Evolutionary conservation across 257 asterid genomes (phyloP).

Genomic region (Voacanga thouarsii): DNA sequence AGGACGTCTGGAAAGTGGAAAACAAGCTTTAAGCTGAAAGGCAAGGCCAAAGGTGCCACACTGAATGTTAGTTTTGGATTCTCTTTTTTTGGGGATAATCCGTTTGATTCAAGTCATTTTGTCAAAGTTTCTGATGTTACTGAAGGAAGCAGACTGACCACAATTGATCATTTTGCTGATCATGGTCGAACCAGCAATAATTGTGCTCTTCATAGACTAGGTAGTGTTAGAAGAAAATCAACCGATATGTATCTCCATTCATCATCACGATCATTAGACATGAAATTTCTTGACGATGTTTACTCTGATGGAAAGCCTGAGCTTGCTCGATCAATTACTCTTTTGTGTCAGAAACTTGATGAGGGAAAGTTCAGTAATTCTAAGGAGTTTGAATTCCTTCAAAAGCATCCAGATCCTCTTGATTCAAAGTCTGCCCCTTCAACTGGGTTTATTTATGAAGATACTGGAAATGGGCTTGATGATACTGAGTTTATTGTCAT

Average conservation of each 20-base stretch:
- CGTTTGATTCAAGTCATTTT: slow-evolving; percentile 45
- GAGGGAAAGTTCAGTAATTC: slow-evolving; percentile 36
- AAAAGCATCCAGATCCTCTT: slow-evolving; percentile 23
- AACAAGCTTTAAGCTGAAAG: slow-evolving; percentile 79
- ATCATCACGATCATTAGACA: slow-evolving; percentile 32
- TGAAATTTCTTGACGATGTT: slow-evolving; percentile 34
- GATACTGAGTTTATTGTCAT: slow-evolving; percentile 28
- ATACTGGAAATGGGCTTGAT: slow-evolving; percentile 29
- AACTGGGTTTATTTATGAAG: slow-evolving; percentile 24
- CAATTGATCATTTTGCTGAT: slow-evolving; percentile 27
- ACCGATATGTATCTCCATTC: slow-evolving; percentile 23
- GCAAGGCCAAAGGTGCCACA: slow-evolving; percentile 73
- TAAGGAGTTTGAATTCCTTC: slow-evolving; percentile 21
- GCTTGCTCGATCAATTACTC: slow-evolving; percentile 46
- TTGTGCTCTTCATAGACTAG: slow-evolving; percentile 22
- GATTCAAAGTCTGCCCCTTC: slow-evolving; percentile 21
- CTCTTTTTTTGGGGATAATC: slow-evolving; percentile 44
- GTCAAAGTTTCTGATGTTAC: slow-evolving; percentile 44
- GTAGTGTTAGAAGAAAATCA: slow-evolving; percentile 28
- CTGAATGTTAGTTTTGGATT: slow-evolving; percentile 84
- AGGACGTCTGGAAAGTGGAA: slow-evolving; percentile 79
- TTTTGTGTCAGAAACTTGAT: slow-evolving; percentile 49
- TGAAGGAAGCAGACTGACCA: slow-evolving; percentile 27
- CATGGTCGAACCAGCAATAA: slow-evolving; percentile 21
- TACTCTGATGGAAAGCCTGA: slow-evolving; percentile 34